A percentile compares a stretch with the other conserved stretches of the same genome.
Evolutionary conservation across 2,329 filamentous ascomycete genomes (phyloP).

Genomic region (Scolecobasidium constrictum): DNA sequence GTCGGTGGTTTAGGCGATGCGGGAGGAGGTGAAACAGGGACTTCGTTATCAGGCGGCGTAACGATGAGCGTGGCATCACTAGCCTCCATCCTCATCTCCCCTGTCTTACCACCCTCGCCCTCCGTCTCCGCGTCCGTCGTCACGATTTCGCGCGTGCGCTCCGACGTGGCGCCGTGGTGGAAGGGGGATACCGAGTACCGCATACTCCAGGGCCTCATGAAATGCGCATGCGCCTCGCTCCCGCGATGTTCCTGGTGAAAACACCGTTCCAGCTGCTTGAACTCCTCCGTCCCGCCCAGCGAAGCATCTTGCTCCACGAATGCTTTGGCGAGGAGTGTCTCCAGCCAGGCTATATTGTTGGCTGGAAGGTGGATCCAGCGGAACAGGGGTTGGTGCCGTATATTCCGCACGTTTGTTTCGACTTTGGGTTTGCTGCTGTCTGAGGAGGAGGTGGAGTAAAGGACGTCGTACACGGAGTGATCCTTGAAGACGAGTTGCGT

Average conservation of each 20-base stretch:
- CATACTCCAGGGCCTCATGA: constrained; percentile 50
- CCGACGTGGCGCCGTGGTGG: neutral
- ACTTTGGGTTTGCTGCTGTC: constrained; percentile 24
- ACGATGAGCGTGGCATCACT: constrained; percentile 3
- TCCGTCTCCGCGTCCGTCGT: constrained; percentile 1
- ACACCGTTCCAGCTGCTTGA: constrained; percentile 50
- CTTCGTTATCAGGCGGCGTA: constrained; percentile 1
- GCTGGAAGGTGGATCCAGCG: constrained; percentile 36
- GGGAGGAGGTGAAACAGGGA: neutral
- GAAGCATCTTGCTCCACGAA: too few species aligned
- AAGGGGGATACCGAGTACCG: constrained; percentile 2
- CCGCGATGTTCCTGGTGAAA: constrained; percentile 53
- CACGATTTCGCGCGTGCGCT: neutral
- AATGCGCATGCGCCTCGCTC: constrained; percentile 46
- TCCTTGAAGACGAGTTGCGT: constrained; percentile 19
- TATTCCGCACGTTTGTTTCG: constrained; percentile 27
- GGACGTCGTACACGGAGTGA: constrained; percentile 16
- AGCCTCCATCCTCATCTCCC: neutral
- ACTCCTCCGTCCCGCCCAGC: constrained; percentile 47
- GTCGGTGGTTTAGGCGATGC: constrained; percentile 14
- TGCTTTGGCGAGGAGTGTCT: constrained; percentile 51
- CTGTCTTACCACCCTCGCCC: neutral
- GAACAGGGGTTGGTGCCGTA: constrained; percentile 27
- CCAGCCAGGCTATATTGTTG: constrained; percentile 49
- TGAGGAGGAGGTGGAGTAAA: constrained; percentile 23